Conservation (phyloP, 2,329 filamentous ascomycete species). For the Ascochyta viciae-villosae region DNA sequence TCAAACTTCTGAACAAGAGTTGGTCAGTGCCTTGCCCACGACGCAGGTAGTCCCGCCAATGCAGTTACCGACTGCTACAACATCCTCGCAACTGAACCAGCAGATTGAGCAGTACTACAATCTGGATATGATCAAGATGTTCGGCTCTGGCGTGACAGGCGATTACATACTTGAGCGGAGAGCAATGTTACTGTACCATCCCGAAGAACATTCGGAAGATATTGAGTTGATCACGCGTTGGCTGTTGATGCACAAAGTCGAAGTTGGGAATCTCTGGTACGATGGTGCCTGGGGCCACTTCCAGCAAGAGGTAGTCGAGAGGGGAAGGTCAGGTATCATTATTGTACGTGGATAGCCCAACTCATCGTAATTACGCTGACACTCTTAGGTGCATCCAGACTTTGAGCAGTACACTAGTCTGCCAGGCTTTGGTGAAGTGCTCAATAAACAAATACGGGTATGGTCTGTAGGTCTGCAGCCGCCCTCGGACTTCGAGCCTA, state of each 20-base stretch:
- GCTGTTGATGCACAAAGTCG: constrained; percentile 40
- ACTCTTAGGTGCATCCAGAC: constrained; percentile 36
- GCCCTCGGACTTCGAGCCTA: constrained; percentile 22
- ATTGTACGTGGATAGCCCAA: constrained; percentile 25
- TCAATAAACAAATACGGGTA: constrained; percentile 36
- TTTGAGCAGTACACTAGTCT: constrained; percentile 42
- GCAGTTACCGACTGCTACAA: not conserved
- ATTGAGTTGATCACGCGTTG: constrained; percentile 42
- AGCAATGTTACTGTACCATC: constrained; percentile 41
- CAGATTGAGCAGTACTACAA: constrained; percentile 26
- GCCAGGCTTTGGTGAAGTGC: constrained; percentile 41
- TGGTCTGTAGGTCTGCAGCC: constrained; percentile 46
- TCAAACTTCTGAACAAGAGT: not conserved
- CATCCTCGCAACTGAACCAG: constrained; percentile 22
- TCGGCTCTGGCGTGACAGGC: constrained; percentile 22
- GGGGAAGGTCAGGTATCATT: constrained; percentile 36
- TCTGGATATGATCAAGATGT: constrained; percentile 35
- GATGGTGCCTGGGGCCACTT: constrained; percentile 39
- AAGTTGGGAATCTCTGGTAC: constrained; percentile 32
- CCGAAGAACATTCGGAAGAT: constrained; percentile 36
- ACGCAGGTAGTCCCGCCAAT: not conserved
- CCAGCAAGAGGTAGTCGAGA: constrained; percentile 18
- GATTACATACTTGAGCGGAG: constrained; percentile 22
- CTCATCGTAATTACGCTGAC: constrained; percentile 12
- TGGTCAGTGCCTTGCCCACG: not conserved